These are phyloP conservation scores for Wickerhamomyces canadensis DNA, from an alignment of 805 yeast genomes.

Conservation along the genomic window DNA sequence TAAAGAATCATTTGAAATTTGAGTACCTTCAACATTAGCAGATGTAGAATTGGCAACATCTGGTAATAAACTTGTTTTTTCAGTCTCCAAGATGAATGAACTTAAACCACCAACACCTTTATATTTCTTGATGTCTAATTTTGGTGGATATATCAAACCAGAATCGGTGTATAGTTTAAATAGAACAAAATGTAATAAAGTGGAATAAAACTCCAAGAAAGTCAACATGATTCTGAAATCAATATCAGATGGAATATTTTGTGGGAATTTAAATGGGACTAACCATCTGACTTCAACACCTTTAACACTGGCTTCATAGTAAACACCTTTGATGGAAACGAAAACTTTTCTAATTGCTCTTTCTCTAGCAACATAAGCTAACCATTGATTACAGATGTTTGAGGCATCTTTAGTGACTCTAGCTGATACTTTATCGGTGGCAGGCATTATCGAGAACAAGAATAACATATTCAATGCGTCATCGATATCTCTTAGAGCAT, in stretches of 20 bases:
- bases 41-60: constrained; percentile 22
- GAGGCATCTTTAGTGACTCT: constrained; percentile 86
- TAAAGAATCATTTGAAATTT: constrained; percentile 38
- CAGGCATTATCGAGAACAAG: constrained; percentile 91
- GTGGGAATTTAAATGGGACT: constrained; percentile 95
- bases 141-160: constrained; percentile 88
- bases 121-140: constrained; percentile 56
- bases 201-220: constrained; percentile 91
- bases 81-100: constrained; percentile 67
- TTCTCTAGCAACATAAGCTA: constrained; percentile 86
- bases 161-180: constrained; percentile 82
- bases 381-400: constrained; percentile 87
- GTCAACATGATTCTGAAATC: constrained; percentile 97
- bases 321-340: constrained; percentile 95
- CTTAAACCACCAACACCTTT: constrained; percentile 89
- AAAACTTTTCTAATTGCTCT: constrained; percentile 80
- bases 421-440: constrained; percentile 75
- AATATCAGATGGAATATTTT: constrained; percentile 87
- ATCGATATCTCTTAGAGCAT: constrained; percentile 89
- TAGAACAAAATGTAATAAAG: constrained; percentile 81
- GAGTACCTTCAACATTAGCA: constrained; percentile 27
- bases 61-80: constrained; percentile 24
- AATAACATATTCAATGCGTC: constrained; percentile 95
- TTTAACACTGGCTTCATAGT: constrained; percentile 81
- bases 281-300: constrained; percentile 97